Base-by-base conservation (phyloP, 2,329 filamentous ascomycete genomes). In the Cladosporium sp. region DNA sequence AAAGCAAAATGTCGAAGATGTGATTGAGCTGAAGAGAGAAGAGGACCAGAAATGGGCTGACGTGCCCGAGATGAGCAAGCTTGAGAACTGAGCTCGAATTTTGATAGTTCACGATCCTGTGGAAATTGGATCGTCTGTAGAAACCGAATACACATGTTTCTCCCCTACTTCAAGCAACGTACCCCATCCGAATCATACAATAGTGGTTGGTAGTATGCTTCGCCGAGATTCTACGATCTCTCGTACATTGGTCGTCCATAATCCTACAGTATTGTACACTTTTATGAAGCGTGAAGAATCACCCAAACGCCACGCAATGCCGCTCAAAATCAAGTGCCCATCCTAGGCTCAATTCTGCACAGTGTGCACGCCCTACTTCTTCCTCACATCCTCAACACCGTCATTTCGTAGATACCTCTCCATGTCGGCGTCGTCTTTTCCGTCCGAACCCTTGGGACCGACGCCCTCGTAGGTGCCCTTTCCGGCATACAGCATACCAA, bases 401-500 rank as follows among this genome's bases (percentile, higher is more conserved):
- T 69, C 67, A 56, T 69, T 69, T 37, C 67, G 51, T 17, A 62
- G 62, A 55, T 65, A 71, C 20, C 64, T 57, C 60, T 71, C 68
- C 10, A 45, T 15, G 8, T 45, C 22, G 22, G 42, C 25, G 42
- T 64, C 63, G 47, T 71, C 70, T 45, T 60, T 63, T 59, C 64
- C 67, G 62, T 70, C 66, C 49, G 65, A 69, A 36, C 57, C 59
- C 56, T 61, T 66, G 35, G 24, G 59, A 48, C 48, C 62, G 53
- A 60, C 55, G 17, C 65, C 64, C 22, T 67, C 66, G 56, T 66
- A 72, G 0, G 64, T 68, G 13, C 67, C 65, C 69, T 84, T 85
- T 32, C 91, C 91, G 15, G 86, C 90, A 73, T 96, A 96, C 64
- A 96, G 74, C 77, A 70, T 94, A 87, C 70, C 86, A 83, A 3